These are phyloP conservation scores for Aspergillus leporis DNA, from an alignment of 495 filamentous ascomycete species.

Conservation along the genomic window DNA sequence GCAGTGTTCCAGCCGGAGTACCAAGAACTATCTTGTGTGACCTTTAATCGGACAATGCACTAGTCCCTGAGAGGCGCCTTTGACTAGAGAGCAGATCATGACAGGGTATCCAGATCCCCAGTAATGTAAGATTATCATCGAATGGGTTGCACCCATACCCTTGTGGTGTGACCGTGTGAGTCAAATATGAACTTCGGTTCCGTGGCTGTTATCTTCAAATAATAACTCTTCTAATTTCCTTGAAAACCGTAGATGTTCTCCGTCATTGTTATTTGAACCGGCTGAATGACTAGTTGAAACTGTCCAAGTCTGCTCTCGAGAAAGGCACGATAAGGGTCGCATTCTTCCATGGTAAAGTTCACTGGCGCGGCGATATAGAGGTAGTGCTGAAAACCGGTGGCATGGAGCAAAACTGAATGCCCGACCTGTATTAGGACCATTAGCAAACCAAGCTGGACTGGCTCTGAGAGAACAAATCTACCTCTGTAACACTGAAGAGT, in stretches of 20 bases:
- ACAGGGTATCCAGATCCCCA: too few relatives aligned
- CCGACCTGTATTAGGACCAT: slow-evolving; percentile 61
- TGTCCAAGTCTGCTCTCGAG: slow-evolving; percentile 75
- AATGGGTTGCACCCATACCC: too few relatives aligned
- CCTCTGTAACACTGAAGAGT: slow-evolving; percentile 97
- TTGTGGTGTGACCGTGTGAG: too few relatives aligned
- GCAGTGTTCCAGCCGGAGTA: too few relatives aligned
- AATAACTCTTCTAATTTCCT: slow-evolving; percentile 87
- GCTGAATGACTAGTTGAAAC: slow-evolving; percentile 63
- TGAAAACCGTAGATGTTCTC: slow-evolving; percentile 93
- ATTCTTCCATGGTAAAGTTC: slow-evolving; percentile 73
- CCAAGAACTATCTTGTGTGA: too few relatives aligned
- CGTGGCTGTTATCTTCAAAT: slow-evolving; percentile 86
- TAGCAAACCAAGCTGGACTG: background rate
- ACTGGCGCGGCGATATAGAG: slow-evolving; percentile 90
- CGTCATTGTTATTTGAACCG: slow-evolving; percentile 72
- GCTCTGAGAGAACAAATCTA: slow-evolving; percentile 27
- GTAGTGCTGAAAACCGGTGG: slow-evolving; percentile 95
- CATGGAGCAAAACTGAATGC: slow-evolving; percentile 94
- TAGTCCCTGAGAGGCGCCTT: too few relatives aligned
- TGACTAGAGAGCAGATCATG: too few relatives aligned
- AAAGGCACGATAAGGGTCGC: slow-evolving; percentile 70
- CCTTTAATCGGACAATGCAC: too few relatives aligned
- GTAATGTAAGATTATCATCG: too few relatives aligned
- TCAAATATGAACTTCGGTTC: slow-evolving; percentile 89